A percentile compares a stretch with the other conserved stretches of the same genome.
Evolutionary conservation across 495 filamentous ascomycete species (phyloP).

Genomic region (Saxispiralis lemnorum): DNA sequence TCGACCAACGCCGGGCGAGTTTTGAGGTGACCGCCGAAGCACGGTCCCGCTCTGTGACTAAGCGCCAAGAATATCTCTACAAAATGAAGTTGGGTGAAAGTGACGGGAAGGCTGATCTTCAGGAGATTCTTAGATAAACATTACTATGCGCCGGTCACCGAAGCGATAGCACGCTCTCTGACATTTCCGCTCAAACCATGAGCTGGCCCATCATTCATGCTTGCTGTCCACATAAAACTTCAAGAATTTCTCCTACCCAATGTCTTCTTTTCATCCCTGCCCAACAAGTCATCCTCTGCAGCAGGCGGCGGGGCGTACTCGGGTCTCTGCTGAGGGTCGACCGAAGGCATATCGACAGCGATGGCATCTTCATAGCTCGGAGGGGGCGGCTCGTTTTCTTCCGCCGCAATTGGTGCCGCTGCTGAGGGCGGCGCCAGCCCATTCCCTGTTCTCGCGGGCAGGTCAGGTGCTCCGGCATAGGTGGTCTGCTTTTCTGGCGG

Average conservation of each 20-base stretch:
- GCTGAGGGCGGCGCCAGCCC: too few species aligned
- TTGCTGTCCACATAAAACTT: not conserved
- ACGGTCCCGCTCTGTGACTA: too few species aligned
- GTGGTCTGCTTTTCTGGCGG: not conserved
- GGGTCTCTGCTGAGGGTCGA: slow-evolving; percentile 41
- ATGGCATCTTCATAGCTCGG: slow-evolving; percentile 54
- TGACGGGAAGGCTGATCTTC: too few species aligned
- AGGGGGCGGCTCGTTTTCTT: slow-evolving; percentile 10
- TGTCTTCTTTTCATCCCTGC: slow-evolving; percentile 12
- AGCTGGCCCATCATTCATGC: too few species aligned
- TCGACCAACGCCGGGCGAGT: too few species aligned
- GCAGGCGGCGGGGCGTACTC: slow-evolving; percentile 42
- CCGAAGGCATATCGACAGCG: slow-evolving; percentile 51
- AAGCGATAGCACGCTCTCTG: too few species aligned
- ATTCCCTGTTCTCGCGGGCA: slow-evolving; percentile 1
- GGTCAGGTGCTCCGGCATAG: not conserved
- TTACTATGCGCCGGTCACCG: too few species aligned
- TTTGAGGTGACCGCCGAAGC: too few species aligned
- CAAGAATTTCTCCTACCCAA: slow-evolving; percentile 4
- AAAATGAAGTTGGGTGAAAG: too few species aligned
- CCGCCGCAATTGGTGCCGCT: not conserved
- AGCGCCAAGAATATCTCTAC: too few species aligned
- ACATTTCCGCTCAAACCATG: too few species aligned
- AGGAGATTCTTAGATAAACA: too few species aligned
- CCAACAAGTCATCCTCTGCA: slow-evolving; percentile 15